A percentile compares a stretch with the other conserved stretches of the same genome.
These are phyloP conservation scores for Somion occarium DNA, from an alignment of 1,284 basidiomycete species.

Conservation along the genomic window DNA sequence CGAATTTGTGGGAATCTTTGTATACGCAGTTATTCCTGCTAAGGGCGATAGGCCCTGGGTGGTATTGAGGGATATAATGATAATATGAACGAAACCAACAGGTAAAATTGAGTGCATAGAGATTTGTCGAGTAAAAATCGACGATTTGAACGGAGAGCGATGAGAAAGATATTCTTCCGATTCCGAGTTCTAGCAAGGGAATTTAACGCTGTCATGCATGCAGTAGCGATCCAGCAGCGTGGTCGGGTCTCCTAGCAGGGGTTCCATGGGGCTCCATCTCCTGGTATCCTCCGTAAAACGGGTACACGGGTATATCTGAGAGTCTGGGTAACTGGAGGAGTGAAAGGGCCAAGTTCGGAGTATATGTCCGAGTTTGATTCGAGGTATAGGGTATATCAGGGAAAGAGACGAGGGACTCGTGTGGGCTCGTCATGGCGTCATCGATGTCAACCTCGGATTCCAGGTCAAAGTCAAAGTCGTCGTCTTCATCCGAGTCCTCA, in stretches of 20 bases:
- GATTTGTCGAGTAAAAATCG: too few relatives aligned
- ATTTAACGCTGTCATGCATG: too few relatives aligned
- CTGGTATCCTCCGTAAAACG: not conserved
- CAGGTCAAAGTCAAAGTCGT: constrained; percentile 9
- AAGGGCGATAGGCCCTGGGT: too few relatives aligned
- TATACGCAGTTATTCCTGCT: too few relatives aligned
- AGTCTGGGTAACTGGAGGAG: not conserved
- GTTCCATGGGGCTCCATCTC: not conserved
- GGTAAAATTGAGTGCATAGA: too few relatives aligned
- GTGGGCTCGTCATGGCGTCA: not conserved
- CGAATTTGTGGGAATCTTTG: too few relatives aligned
- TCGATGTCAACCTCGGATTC: constrained; percentile 9
- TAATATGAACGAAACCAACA: too few relatives aligned
- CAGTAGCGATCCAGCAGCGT: not conserved
- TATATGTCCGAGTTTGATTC: not conserved
- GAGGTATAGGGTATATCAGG: too few relatives aligned
- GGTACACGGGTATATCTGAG: not conserved
- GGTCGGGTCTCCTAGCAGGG: not conserved
- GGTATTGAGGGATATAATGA: too few relatives aligned
- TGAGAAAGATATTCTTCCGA: too few relatives aligned
- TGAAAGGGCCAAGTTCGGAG: not conserved
- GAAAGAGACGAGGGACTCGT: constrained; percentile 2
- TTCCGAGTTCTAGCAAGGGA: too few relatives aligned
- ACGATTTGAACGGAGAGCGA: too few relatives aligned
- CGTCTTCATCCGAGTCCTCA: not conserved